These are phyloP conservation scores for Cenchrus americanus DNA, from an alignment of 176 grass and related monocot genomes.

Conservation along the genomic window DNA sequence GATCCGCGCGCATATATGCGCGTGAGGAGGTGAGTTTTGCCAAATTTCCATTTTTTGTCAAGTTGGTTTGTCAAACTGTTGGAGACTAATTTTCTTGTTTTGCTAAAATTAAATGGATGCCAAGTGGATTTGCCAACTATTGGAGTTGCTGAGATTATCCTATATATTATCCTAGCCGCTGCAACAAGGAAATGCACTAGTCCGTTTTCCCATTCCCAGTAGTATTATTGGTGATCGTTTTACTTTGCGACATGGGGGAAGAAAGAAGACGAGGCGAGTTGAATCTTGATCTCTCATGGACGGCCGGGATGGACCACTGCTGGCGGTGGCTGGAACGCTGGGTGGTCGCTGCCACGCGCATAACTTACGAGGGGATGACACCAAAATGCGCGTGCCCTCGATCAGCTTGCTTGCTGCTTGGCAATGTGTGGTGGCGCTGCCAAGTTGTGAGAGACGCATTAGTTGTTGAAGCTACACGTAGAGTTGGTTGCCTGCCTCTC, in stretches of 20 bases:
- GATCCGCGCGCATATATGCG: too few species aligned
- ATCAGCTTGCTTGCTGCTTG: neutral
- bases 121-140: too few species aligned
- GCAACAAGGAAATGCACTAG: too few species aligned
- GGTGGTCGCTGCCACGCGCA: neutral
- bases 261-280: neutral
- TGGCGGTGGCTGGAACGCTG: neutral
- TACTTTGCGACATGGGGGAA: too few species aligned
- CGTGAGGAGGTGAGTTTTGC: too few species aligned
- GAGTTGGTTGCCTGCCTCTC: neutral
- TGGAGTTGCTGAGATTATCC: too few species aligned
- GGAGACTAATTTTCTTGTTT: too few species aligned
- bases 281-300: neutral
- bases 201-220: too few species aligned
- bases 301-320: slow-evolving; percentile 12
- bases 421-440: neutral
- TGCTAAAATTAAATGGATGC: too few species aligned
- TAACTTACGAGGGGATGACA: slow-evolving; percentile 17
- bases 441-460: neutral
- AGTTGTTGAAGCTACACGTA: slow-evolving; percentile 10
- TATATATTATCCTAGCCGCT: neutral
- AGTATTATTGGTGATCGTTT: too few species aligned
- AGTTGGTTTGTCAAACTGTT: too few species aligned
- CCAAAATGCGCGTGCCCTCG: slow-evolving; percentile 26
- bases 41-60: too few species aligned